These are phyloP conservation scores for Pythium phragmitis DNA, from an alignment of 352 stramenopile species.

Conservation along the genomic window DNA sequence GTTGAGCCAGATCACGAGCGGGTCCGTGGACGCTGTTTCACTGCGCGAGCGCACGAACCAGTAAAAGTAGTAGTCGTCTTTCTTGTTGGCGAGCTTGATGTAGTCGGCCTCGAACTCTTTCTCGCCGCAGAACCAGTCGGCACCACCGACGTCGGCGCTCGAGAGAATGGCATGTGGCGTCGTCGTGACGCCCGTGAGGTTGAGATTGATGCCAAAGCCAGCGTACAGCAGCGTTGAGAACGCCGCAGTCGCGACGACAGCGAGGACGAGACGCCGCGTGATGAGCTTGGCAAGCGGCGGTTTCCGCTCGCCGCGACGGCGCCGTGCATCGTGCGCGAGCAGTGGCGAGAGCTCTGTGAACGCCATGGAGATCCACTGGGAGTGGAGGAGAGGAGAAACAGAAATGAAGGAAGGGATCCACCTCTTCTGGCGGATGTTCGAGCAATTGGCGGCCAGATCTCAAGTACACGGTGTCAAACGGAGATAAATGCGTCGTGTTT, in stretches of 20 bases:
- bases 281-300: neutral
- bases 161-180: neutral
- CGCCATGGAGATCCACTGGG: neutral
- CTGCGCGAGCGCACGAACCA: constrained; percentile 53
- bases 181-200: neutral
- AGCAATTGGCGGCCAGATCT: neutral
- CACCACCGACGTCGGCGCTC: neutral
- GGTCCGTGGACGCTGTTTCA: constrained; percentile 29
- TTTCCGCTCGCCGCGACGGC: neutral
- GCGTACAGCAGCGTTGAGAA: constrained; percentile 1
- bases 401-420: constrained; percentile 1
- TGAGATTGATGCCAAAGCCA: neutral
- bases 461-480: neutral
- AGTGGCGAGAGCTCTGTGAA: neutral
- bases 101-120: constrained; percentile 44
- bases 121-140: constrained; percentile 35
- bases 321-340: neutral
- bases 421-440: neutral
- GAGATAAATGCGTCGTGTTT: neutral
- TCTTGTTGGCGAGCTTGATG: constrained; percentile 43
- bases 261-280: neutral
- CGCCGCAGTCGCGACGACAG: neutral
- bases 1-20: constrained; percentile 53
- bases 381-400: too few species aligned
- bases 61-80: constrained; percentile 65